A percentile compares a stretch with the other conserved stretches of the same genome.
phyloP scores from a whole-genome alignment of 345 rosid species.

The Psidium guajava region DNA sequence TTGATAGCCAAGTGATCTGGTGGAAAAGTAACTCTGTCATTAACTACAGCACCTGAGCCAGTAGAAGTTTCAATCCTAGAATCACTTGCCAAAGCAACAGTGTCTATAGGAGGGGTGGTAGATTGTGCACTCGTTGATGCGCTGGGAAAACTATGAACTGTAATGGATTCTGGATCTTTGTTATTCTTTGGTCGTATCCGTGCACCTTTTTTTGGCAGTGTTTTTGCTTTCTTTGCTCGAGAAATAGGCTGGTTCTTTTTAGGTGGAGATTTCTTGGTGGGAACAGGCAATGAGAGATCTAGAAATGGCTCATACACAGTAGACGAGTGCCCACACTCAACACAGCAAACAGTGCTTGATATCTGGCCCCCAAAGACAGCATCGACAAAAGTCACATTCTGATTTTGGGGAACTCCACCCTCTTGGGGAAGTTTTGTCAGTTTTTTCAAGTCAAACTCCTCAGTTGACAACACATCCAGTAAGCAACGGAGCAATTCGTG shows the following conservation, averaged over 20 bases:
- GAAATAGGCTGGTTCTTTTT: constrained; percentile 40
- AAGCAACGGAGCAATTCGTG: constrained; percentile 87
- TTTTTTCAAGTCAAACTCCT: constrained; percentile 52
- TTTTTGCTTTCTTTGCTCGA: constrained; percentile 61
- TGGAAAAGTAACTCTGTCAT: constrained; percentile 15
- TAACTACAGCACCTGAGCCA: constrained; percentile 8
- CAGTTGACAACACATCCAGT: constrained; percentile 73
- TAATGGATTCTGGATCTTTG: constrained; percentile 25
- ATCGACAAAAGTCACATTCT: constrained; percentile 54
- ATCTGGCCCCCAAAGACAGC: constrained; percentile 76
- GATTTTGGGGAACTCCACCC: constrained; percentile 19
- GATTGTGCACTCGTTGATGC: not conserved
- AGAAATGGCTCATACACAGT: constrained; percentile 83
- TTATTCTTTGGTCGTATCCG: constrained; percentile 31
- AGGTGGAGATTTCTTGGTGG: constrained; percentile 64
- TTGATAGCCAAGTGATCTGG: constrained; percentile 11
- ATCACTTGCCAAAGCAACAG: constrained; percentile 11
- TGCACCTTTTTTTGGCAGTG: constrained; percentile 49
- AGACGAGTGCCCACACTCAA: constrained; percentile 79
- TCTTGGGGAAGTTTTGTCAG: constrained; percentile 21
- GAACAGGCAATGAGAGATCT: constrained; percentile 90
- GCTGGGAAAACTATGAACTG: not conserved
- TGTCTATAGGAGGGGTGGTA: constrained; percentile 4
- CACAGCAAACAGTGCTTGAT: constrained; percentile 81
- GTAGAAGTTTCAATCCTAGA: constrained; percentile 10